A percentile compares a stretch with the other conserved stretches of the same genome.
Evolutionary conservation across 306 rosid genomes (phyloP).

Genomic region (Clitoria ternatea): DNA sequence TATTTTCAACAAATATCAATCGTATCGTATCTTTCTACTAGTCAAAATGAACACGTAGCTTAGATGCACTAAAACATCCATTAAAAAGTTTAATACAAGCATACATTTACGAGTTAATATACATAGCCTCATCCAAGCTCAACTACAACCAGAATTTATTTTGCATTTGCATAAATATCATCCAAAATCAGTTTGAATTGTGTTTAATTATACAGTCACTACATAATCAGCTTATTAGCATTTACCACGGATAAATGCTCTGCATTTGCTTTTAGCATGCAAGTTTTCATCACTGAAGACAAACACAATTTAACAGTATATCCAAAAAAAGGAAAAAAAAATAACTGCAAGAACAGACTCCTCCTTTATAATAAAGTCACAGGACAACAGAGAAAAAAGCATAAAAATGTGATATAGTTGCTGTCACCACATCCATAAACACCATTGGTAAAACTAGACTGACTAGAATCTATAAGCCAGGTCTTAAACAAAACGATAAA

Average conservation of each 20-base stretch:
- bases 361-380: slow-evolving; percentile 19
- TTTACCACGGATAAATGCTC: neutral
- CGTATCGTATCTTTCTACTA: neutral
- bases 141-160: neutral
- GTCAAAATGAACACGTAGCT: neutral
- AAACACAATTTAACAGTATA: neutral
- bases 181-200: neutral
- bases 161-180: neutral
- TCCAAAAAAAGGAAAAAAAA: neutral
- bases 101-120: no score
- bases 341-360: neutral
- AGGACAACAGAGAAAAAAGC: neutral
- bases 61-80: neutral
- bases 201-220: neutral
- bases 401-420: slow-evolving; percentile 24
- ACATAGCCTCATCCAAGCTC: neutral
- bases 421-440: slow-evolving; percentile 37
- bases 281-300: neutral
- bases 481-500: slow-evolving; percentile 23
- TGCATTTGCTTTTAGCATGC: neutral
- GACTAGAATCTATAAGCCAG: slow-evolving; percentile 26
- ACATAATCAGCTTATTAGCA: neutral
- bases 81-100: no score
- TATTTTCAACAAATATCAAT: neutral
- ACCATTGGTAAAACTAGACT: slow-evolving; percentile 21